Conservation (phyloP, 306 rosid species). For the Mucuna pruriens region DNA sequence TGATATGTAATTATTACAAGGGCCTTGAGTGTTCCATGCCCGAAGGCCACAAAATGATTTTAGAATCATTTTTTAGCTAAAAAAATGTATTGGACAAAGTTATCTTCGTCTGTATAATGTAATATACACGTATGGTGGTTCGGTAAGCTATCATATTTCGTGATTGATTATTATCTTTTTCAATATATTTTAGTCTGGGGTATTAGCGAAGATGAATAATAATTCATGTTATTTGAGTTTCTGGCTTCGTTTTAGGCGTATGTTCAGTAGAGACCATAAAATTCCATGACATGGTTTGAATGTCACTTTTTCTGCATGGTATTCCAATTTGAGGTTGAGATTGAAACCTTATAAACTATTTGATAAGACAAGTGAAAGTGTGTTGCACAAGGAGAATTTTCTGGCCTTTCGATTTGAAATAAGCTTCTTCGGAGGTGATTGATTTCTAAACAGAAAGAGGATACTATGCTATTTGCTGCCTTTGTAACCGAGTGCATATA, state of each 20-base stretch:
- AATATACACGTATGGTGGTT: background rate
- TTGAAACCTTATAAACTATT: background rate
- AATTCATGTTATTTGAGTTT: background rate
- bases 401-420: background rate
- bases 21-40: background rate
- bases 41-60: background rate
- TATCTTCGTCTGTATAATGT: background rate
- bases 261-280: background rate
- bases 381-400: background rate
- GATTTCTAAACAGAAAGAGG: background rate
- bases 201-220: background rate
- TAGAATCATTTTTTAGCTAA: no score
- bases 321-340: background rate
- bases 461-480: background rate
- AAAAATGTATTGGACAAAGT: no score
- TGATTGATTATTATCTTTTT: background rate
- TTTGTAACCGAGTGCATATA: background rate
- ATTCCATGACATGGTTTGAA: constrained; percentile 17
- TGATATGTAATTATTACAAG: background rate
- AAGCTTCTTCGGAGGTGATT: background rate
- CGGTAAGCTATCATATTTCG: background rate
- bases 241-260: background rate
- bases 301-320: background rate
- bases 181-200: background rate
- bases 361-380: background rate